A percentile compares a stretch with the other conserved stretches of the same genome.
These are phyloP conservation scores for Ruellia speciosa DNA, from an alignment of 305 asterid species.

Conservation along the genomic window DNA sequence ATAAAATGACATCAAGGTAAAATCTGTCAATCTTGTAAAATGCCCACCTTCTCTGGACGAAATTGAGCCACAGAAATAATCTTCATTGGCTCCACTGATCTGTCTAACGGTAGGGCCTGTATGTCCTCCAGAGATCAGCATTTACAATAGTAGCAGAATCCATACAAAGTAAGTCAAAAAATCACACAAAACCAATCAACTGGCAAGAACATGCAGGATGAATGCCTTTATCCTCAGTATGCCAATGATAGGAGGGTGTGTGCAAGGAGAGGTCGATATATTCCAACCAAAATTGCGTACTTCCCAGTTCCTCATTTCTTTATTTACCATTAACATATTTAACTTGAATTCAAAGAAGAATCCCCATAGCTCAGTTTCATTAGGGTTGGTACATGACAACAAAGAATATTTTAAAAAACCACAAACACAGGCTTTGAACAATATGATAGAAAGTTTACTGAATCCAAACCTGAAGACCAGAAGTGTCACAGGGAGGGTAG, in stretches of 20 bases:
- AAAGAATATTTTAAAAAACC: background rate
- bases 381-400: background rate
- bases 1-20: background rate
- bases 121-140: slow-evolving; percentile 23
- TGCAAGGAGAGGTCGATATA: background rate
- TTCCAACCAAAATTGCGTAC: background rate
- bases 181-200: background rate
- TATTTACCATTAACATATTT: slow-evolving; percentile 4
- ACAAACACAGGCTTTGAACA: background rate
- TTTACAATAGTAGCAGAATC: slow-evolving; percentile 13
- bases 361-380: slow-evolving; percentile 9
- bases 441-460: background rate
- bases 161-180: background rate
- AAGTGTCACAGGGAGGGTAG: slow-evolving; percentile 94
- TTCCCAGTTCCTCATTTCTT: background rate
- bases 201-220: background rate
- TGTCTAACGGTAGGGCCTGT: slow-evolving; percentile 46
- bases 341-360: slow-evolving; percentile 10
- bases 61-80: slow-evolving; percentile 58
- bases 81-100: slow-evolving; percentile 34
- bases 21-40: slow-evolving; percentile 46
- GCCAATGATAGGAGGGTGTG: slow-evolving; percentile 7
- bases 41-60: slow-evolving; percentile 84
- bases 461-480: slow-evolving; percentile 67
- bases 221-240: background rate